Evolutionary conservation across 306 rosid species (phyloP).

Genomic region (Quercus agrifolia): DNA sequence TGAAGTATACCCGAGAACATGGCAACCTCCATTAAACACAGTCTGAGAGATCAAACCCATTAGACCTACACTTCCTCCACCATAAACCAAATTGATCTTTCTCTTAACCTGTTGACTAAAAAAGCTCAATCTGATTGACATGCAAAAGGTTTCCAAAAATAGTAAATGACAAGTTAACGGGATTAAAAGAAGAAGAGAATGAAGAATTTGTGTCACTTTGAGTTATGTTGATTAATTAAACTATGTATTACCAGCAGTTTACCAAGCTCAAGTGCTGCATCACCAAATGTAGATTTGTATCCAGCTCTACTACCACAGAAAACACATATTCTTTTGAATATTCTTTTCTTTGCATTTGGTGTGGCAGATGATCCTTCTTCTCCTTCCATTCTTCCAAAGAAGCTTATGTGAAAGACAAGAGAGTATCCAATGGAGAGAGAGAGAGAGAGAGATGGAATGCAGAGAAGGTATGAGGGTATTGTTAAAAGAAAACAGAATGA

Average conservation of each 20-base stretch:
- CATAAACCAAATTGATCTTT: conserved; percentile 60
- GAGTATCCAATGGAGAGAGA: not conserved
- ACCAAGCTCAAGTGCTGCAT: conserved; percentile 65
- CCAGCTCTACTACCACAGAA: conserved; percentile 69
- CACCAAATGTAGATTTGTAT: conserved; percentile 44
- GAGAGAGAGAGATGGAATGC: not conserved
- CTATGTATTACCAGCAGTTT: conserved; percentile 42
- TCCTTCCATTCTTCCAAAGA: conserved; percentile 42
- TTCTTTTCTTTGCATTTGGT: conserved; percentile 32
- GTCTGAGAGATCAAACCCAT: conserved; percentile 70
- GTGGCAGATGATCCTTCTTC: conserved; percentile 22
- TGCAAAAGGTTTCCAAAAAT: not conserved
- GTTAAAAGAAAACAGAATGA: conserved; percentile 12
- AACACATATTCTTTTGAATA: conserved; percentile 58
- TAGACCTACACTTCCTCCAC: conserved; percentile 68
- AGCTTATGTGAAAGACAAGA: not conserved
- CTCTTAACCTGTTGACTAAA: conserved; percentile 42
- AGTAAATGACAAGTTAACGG: not conserved
- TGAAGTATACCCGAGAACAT: conserved; percentile 61
- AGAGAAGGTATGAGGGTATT: not conserved
- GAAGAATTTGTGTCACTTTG: not conserved
- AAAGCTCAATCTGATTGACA: not conserved
- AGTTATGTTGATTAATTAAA: not conserved
- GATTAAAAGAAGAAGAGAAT: not conserved
- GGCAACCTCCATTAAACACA: conserved; percentile 53